phyloP scores from a whole-genome alignment of 2,329 filamentous ascomycete species.

The Beauveria sp. region DNA sequence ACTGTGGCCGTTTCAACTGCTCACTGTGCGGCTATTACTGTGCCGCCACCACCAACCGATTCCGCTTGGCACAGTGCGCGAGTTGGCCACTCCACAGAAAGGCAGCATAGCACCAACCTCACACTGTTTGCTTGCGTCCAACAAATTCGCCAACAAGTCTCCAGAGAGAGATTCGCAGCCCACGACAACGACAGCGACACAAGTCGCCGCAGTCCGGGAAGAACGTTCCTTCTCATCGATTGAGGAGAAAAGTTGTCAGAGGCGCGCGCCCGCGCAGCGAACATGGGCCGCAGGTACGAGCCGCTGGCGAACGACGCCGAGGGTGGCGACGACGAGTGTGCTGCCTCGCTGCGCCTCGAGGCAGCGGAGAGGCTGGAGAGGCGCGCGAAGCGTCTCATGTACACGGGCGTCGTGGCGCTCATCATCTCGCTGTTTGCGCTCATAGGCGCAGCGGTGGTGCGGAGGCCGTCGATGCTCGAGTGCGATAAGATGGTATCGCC shows the following conservation, averaged over 20 bases:
- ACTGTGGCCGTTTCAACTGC: no score
- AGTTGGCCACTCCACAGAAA: background rate
- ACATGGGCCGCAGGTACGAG: conserved; percentile 1
- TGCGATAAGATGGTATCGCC: conserved; percentile 8
- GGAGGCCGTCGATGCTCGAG: conserved; percentile 4
- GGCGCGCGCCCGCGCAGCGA: background rate
- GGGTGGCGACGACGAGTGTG: background rate
- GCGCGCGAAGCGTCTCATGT: conserved; percentile 5
- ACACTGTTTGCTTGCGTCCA: background rate
- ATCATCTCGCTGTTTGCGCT: conserved; percentile 1
- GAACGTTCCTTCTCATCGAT: background rate
- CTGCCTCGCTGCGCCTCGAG: background rate
- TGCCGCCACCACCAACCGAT: background rate
- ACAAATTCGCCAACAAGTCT: background rate
- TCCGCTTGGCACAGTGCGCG: background rate
- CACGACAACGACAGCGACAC: background rate
- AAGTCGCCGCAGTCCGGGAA: background rate
- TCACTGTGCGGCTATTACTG: background rate
- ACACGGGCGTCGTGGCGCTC: background rate
- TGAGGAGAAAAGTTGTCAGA: background rate
- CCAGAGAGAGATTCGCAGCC: background rate
- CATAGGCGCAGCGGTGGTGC: background rate
- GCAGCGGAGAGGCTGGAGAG: conserved; percentile 1
- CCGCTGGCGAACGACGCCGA: background rate
- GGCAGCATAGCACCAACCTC: background rate